Base-by-base conservation (phyloP, 139 green algal species). In the Picochlorum costavermella region DNA sequence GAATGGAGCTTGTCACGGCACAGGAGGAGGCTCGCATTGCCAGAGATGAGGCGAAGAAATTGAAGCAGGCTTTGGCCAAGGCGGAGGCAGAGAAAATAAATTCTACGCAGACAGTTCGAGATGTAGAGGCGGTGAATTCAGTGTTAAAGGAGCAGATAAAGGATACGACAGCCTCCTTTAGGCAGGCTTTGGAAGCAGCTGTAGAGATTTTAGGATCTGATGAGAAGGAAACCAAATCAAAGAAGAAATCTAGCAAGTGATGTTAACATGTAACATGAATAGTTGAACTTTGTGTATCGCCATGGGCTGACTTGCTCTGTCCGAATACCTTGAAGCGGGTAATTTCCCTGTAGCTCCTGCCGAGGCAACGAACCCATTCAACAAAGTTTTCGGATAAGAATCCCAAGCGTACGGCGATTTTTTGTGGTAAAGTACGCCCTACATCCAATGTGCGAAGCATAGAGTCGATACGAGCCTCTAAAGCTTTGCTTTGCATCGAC, bases 1-100 rank as follows among this genome's bases (percentile, higher is more conserved):
- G 69, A 30, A 75, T 84, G 63, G 78, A 83, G 56, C 65, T 84
- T 33, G 67, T 62, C 5, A 64, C 75, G 16, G 68, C 68, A 0
- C 75, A 78, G n/a, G 74, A 83, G 50, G 71, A 70, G 26, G 65
- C 65, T 4, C 46, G 48, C 6, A 25, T 56, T 13, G 65, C 70
- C 1, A 46, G 60, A 9, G 29, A 50, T 17, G 64, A 77, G 36
- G 48, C 25, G 20, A 49, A 64, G 20, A 49, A 29, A 16, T 33
- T 77, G 13, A 50, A 46, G 17, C 28, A 43, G 23, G 63, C 69
- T 53, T 61, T 81, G 56, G 65, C 71, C 13, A 64, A 64, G 45
- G 33, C 56, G 5, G 60, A 81, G 65, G 26, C 48, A 28, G 70
- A 44, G 40, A 56, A 67, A 6, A 50, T 71, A 8, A 56, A 43